Evolutionary conservation across 164 flowering plant species (phyloP).

Genomic region (Stephania cephalantha): DNA sequence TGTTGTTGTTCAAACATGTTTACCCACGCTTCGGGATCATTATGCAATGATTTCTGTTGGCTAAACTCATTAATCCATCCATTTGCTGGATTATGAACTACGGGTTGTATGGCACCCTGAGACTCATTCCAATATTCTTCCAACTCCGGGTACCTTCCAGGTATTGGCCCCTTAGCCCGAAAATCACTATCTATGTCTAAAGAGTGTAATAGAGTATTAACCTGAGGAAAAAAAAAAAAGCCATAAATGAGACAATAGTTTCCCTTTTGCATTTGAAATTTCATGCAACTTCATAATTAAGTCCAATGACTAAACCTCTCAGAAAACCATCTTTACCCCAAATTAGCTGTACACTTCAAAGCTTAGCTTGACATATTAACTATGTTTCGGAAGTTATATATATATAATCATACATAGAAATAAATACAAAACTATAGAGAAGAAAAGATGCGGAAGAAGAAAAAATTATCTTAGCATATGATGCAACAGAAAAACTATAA

Average conservation of each 20-base stretch:
- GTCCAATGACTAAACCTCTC: no score
- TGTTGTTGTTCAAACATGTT: constrained; percentile 76
- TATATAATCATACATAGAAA: no score
- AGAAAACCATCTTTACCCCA: no score
- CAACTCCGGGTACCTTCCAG: constrained; percentile 66
- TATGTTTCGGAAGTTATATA: no score
- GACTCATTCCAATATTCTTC: constrained; percentile 94
- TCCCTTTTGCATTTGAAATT: neutral
- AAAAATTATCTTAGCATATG: no score
- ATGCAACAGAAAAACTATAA: no score
- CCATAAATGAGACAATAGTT: neutral
- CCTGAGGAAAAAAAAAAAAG: constrained; percentile 40
- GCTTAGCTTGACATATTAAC: no score
- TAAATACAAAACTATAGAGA: no score
- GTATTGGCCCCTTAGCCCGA: constrained; percentile 47
- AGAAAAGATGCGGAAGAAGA: no score
- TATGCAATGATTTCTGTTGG: constrained; percentile 39
- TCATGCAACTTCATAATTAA: neutral
- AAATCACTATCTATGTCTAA: constrained; percentile 72
- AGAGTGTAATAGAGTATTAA: constrained; percentile 69
- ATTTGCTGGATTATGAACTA: constrained; percentile 41
- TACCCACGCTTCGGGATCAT: constrained; percentile 65
- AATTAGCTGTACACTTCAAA: no score
- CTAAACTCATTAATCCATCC: constrained; percentile 68
- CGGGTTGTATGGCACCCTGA: constrained; percentile 40